These are phyloP conservation scores for Phytophthora pseudosyringae DNA, from an alignment of 352 stramenopile genomes.

Conservation along the genomic window DNA sequence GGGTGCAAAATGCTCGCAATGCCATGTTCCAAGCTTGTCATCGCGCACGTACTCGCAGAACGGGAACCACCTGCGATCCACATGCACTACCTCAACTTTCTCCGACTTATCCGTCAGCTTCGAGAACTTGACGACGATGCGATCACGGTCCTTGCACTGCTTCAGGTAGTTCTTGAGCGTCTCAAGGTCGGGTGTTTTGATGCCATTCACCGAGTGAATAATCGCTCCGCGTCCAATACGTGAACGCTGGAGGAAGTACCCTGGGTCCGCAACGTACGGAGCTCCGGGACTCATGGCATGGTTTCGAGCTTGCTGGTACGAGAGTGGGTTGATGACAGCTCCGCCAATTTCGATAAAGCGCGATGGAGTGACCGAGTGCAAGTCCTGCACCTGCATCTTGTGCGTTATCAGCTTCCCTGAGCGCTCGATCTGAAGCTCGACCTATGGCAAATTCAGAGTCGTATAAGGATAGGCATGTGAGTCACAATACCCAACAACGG, in stretches of 20 bases:
- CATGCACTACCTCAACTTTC: constrained; percentile 86
- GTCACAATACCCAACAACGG: not conserved
- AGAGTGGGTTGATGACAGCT: constrained; percentile 89
- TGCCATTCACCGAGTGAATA: constrained; percentile 88
- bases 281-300: constrained; percentile 68
- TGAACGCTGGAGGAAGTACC: constrained; percentile 91
- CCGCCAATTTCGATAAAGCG: constrained; percentile 89
- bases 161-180: constrained; percentile 82
- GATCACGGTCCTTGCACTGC: constrained; percentile 78
- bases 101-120: constrained; percentile 79
- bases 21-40: constrained; percentile 80
- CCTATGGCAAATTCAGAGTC: constrained; percentile 23
- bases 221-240: constrained; percentile 84
- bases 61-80: constrained; percentile 93
- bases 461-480: not conserved
- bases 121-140: constrained; percentile 87
- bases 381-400: constrained; percentile 79
- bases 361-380: constrained; percentile 87
- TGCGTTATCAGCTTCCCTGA: constrained; percentile 72
- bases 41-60: constrained; percentile 86
- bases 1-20: constrained; percentile 69
- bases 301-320: constrained; percentile 91
- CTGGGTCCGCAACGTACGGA: constrained; percentile 87
- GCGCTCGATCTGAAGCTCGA: constrained; percentile 86
- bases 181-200: constrained; percentile 86